A percentile compares a stretch with the other conserved stretches of the same genome.
phyloP scores from a whole-genome alignment of 768 basidiomycete genomes.

The Rhodotorula kratochvilovae region DNA sequence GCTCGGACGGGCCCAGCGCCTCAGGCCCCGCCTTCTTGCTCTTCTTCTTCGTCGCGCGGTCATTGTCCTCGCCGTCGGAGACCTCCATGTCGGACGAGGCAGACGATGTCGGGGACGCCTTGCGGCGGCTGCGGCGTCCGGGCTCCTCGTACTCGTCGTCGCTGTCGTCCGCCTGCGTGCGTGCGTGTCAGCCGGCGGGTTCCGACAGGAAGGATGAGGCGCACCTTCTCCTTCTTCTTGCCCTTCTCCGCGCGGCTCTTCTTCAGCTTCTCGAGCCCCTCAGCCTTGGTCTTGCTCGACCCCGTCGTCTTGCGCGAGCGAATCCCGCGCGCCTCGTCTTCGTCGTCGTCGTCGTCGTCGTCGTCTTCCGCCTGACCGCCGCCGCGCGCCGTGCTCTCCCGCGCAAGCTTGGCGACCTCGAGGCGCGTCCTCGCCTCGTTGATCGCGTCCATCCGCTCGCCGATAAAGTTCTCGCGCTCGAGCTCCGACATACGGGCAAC shows the following conservation, averaged over 20 bases:
- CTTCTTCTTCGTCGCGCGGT: conserved; percentile 51
- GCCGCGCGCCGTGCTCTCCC: conserved; percentile 51
- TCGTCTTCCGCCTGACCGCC: conserved; percentile 65
- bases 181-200: conserved; percentile 11
- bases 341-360: conserved; percentile 62
- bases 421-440: conserved; percentile 68
- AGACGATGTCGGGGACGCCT: conserved; percentile 50
- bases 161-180: conserved; percentile 31
- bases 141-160: conserved; percentile 51
- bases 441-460: conserved; percentile 72
- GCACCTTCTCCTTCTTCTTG: conserved; percentile 57
- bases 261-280: conserved; percentile 60
- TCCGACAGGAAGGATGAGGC: background rate
- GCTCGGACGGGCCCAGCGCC: conserved; percentile 51
- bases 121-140: conserved; percentile 44
- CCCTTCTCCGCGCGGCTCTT: conserved; percentile 81
- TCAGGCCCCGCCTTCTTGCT: conserved; percentile 53
- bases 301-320: conserved; percentile 56
- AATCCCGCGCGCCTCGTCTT: conserved; percentile 55
- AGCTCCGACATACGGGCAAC: conserved; percentile 76
- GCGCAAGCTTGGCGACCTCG: conserved; percentile 66
- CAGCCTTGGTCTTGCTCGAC: conserved; percentile 37
- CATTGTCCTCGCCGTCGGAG: conserved; percentile 59
- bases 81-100: conserved; percentile 68
- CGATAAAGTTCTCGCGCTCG: conserved; percentile 80